These are phyloP conservation scores for Dendrothele bispora DNA, from an alignment of 768 basidiomycete genomes.

Conservation along the genomic window DNA sequence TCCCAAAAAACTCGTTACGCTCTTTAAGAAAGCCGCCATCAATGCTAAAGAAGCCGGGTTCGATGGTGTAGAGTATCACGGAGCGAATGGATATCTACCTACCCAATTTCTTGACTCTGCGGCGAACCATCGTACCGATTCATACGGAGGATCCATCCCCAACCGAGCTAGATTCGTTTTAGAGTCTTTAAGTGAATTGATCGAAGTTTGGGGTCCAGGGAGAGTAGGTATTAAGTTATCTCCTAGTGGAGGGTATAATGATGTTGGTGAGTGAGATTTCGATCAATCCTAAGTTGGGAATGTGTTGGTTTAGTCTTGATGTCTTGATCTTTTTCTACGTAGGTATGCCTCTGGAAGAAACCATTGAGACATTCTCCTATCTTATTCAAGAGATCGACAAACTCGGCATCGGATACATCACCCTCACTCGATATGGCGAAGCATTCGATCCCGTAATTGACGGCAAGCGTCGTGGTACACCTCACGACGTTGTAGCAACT, in stretches of 20 bases:
- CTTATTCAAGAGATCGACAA: constrained; percentile 24
- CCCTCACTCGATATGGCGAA: constrained; percentile 19
- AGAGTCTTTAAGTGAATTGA: constrained; percentile 30
- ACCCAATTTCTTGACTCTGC: constrained; percentile 35
- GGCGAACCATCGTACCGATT: constrained; percentile 38
- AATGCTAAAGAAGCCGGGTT: constrained; percentile 36
- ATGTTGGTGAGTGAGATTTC: constrained; percentile 27
- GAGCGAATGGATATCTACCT: constrained; percentile 32
- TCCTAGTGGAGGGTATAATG: constrained; percentile 35
- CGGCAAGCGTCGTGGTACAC: constrained; percentile 18
- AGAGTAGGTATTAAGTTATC: constrained; percentile 31
- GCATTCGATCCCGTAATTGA: constrained; percentile 20
- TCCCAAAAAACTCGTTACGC: constrained; percentile 25
- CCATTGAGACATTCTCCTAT: constrained; percentile 23
- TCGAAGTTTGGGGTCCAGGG: constrained; percentile 33
- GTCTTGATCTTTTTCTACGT: too few relatives aligned
- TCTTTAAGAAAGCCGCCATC: constrained; percentile 29
- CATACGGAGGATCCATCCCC: constrained; percentile 44
- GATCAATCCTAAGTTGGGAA: too few relatives aligned
- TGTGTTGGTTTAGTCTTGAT: too few relatives aligned
- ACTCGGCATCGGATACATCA: constrained; percentile 23
- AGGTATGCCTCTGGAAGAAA: constrained; percentile 32
- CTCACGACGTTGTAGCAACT: constrained; percentile 26
- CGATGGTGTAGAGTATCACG: constrained; percentile 36
- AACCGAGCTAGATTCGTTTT: constrained; percentile 41